These are phyloP conservation scores for Microstegium vimineum DNA, from an alignment of 176 grass and related monocot species.

Conservation along the genomic window DNA sequence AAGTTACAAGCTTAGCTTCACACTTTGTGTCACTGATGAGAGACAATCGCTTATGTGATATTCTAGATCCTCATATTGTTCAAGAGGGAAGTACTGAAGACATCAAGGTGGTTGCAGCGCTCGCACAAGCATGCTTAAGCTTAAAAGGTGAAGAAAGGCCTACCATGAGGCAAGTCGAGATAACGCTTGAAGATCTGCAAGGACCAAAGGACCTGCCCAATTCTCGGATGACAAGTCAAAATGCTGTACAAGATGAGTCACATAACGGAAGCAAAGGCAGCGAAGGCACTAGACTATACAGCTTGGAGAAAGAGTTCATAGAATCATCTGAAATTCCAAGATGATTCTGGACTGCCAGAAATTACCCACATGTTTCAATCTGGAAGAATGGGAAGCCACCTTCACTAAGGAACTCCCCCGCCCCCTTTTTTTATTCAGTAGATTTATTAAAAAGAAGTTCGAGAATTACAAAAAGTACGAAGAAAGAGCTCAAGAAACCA, in stretches of 20 bases:
- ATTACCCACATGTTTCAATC: no score
- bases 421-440: no score
- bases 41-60: conserved; percentile 24
- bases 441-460: no score
- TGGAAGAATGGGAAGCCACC: no score
- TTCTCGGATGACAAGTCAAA: neutral
- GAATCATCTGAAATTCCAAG: conserved; percentile 22
- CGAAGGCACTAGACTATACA: conserved; percentile 25
- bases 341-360: neutral
- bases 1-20: conserved; percentile 12
- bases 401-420: no score
- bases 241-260: neutral
- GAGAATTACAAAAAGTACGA: no score
- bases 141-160: conserved; percentile 2
- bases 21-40: conserved; percentile 6
- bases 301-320: conserved; percentile 36
- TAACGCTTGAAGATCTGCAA: conserved; percentile 23
- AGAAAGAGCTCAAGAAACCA: no score
- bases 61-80: conserved; percentile 25
- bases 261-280: neutral
- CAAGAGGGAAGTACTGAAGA: conserved; percentile 7
- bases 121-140: neutral
- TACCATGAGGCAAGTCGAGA: conserved; percentile 39
- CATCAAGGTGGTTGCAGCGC: conserved; percentile 13
- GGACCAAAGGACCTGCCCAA: neutral